A percentile compares a stretch with the other conserved stretches of the same genome.
Conservation (phyloP, 345 rosid genomes). For the Dovyalis caffra region DNA sequence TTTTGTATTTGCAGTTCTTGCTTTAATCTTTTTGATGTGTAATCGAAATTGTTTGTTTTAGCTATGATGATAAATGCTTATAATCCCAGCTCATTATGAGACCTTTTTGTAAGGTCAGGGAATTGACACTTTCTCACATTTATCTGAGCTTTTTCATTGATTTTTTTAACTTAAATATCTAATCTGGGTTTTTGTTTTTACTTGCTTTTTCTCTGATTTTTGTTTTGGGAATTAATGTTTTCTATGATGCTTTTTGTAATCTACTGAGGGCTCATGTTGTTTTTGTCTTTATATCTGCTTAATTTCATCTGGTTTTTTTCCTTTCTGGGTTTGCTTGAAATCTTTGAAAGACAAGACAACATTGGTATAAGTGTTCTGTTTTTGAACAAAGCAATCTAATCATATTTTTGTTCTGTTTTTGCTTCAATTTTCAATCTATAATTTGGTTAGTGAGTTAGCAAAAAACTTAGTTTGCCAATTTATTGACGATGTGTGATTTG, state of each 20-base stretch:
- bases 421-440: too few species aligned
- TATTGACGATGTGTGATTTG: too few species aligned
- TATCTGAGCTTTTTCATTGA: slow-evolving; percentile 14
- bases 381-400: too few species aligned
- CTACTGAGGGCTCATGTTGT: background rate
- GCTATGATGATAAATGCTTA: slow-evolving; percentile 19
- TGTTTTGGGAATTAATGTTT: background rate
- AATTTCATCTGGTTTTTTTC: background rate
- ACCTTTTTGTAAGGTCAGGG: slow-evolving; percentile 24
- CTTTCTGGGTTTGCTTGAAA: background rate
- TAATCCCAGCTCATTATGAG: slow-evolving; percentile 31
- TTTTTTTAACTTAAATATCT: background rate
- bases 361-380: too few species aligned
- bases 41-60: background rate
- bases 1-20: background rate
- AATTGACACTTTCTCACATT: slow-evolving; percentile 7
- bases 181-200: background rate
- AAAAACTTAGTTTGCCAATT: too few species aligned
- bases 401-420: too few species aligned
- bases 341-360: too few species aligned
- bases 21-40: background rate
- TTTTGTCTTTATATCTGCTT: background rate
- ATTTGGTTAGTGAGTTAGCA: too few species aligned
- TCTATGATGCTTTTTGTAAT: background rate
- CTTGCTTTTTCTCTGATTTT: background rate